A percentile compares a stretch with the other conserved stretches of the same genome.
Evolutionary conservation across 345 rosid species (phyloP).

Genomic region (Eutrema heterophyllum): DNA sequence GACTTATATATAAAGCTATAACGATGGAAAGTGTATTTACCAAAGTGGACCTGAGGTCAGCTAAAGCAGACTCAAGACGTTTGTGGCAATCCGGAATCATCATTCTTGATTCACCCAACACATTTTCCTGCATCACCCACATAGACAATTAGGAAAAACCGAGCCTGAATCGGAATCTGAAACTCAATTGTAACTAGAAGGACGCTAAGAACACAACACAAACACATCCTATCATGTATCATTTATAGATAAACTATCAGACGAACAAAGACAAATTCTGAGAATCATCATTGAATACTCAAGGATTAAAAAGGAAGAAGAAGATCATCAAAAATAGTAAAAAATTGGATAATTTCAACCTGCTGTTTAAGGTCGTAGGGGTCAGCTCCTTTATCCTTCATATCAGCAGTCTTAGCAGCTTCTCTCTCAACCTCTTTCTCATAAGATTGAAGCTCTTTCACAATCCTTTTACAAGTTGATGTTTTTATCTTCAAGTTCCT

Average conservation of each 20-base stretch:
- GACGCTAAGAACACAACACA: background rate
- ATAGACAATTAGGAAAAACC: background rate
- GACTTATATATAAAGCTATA: background rate
- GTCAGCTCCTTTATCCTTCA: slow-evolving; percentile 91
- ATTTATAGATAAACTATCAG: background rate
- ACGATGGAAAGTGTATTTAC: slow-evolving; percentile 29
- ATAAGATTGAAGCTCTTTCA: slow-evolving; percentile 79
- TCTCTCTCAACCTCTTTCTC: slow-evolving; percentile 95
- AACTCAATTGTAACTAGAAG: background rate
- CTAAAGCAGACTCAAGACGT: slow-evolving; percentile 75
- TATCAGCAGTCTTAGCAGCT: slow-evolving; percentile 76
- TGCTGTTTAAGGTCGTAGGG: slow-evolving; percentile 95
- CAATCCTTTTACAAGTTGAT: slow-evolving; percentile 69
- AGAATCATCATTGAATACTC: background rate
- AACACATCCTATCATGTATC: background rate
- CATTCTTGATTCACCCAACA: slow-evolving; percentile 96
- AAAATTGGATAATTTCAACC: slow-evolving; percentile 31
- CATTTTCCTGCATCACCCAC: slow-evolving; percentile 65
- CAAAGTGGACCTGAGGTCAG: slow-evolving; percentile 71
- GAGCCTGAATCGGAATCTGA: background rate
- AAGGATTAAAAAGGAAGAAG: too few relatives aligned
- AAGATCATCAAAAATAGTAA: background rate
- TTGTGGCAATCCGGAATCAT: slow-evolving; percentile 92
- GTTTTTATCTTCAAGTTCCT: slow-evolving; percentile 80
- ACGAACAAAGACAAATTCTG: background rate